Base-by-base conservation (phyloP, 441 rosid species). In the Metrosideros polymorpha region DNA sequence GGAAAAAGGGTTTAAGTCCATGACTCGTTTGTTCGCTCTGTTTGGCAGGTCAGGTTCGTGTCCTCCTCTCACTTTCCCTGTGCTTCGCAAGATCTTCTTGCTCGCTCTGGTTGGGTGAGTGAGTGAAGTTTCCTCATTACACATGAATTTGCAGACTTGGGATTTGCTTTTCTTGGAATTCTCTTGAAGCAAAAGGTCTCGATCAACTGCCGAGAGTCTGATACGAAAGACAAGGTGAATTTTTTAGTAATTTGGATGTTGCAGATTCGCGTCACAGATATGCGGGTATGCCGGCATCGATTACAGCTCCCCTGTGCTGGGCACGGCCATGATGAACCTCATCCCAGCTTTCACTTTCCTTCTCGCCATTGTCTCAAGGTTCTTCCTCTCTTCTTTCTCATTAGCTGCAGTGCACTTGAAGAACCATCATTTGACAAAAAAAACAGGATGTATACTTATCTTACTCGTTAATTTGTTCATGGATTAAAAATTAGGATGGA, bases 281-380 rank as follows among this genome's bases (percentile, higher is more conserved):
- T 89, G 88, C 85, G 95, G 91, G 54, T 93, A 92, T 91, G 92
- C 92, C 76, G 95, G 95, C 85, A 91, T 94, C 84, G 85, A 89
- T 88, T 91, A 90, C 75, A 93, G 95, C 89, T 93, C 95, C 53
- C 93, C 97, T 82, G 90, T 95, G 27, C 95, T 94, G 82, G 94
- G 85, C 35, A 89, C 95, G n/a, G n/a, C n/a, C n/a, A n/a, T n/a
- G n/a, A n/a, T n/a, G n/a, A n/a, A n/a, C n/a, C n/a, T n/a, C n/a
- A 82, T 91, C 82, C 95, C 93, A 19, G 95, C 92, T 82, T 86
- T 93, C 75, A 91, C 94, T 85, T 94, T 93, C 87, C 84, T 94
- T 32, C 90, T 93, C 63, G 97, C 97, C 51, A 53, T 91, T 85
- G 77, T 88, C 57, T 92, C 92, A 91, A 93, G 97, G 97, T 86